Conservation (phyloP, 495 filamentous ascomycete species). For the Astrothelium subdiscretum region DNA sequence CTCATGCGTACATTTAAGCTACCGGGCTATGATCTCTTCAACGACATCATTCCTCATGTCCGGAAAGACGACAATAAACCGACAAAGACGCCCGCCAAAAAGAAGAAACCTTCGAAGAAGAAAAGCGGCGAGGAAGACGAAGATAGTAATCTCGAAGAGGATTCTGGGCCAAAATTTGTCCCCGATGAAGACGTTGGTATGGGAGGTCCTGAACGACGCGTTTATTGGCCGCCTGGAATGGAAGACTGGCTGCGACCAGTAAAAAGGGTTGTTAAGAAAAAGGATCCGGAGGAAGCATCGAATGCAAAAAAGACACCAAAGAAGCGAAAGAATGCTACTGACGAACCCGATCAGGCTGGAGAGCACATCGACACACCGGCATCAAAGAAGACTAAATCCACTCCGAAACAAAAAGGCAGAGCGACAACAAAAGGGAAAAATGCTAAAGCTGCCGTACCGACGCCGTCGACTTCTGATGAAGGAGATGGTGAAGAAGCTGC, state of each 20-base stretch:
- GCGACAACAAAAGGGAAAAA: neutral
- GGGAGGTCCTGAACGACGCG: conserved; percentile 75
- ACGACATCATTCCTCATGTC: conserved; percentile 66
- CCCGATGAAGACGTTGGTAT: conserved; percentile 66
- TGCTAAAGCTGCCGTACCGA: neutral
- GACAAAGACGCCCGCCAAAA: conserved; percentile 23
- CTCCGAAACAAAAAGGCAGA: neutral
- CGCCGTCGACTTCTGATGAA: neutral
- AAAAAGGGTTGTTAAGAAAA: conserved; percentile 60
- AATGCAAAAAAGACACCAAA: neutral
- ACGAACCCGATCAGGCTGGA: conserved; percentile 4
- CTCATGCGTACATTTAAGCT: conserved; percentile 80
- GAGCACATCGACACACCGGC: neutral
- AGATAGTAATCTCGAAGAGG: conserved; percentile 36
- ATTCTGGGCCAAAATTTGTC: conserved; percentile 33
- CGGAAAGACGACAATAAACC: conserved; percentile 67
- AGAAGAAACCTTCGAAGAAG: conserved; percentile 30
- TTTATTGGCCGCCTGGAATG: conserved; percentile 84
- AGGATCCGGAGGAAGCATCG: conserved; percentile 21
- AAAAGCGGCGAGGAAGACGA: conserved; percentile 36
- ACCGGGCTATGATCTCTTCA: conserved; percentile 61
- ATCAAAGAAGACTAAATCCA: neutral
- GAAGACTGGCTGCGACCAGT: conserved; percentile 81
- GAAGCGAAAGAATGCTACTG: conserved; percentile 6
- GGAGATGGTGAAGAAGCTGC: neutral